These are phyloP conservation scores for Hymenoscyphus fructigenus DNA, from an alignment of 2,329 filamentous ascomycete genomes.

Conservation along the genomic window DNA sequence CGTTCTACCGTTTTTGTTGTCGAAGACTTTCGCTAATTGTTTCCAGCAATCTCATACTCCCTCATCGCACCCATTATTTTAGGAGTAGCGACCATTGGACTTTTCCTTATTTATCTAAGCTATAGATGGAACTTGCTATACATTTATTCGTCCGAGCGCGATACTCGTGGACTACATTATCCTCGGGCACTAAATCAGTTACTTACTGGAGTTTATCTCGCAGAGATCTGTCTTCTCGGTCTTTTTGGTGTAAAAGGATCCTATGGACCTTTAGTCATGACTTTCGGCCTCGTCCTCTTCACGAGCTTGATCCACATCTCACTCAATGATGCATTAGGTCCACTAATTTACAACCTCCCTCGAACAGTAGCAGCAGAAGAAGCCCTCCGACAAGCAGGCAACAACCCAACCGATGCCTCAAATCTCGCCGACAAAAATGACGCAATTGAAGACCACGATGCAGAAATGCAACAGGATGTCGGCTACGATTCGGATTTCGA, in stretches of 20 bases:
- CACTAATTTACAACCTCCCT: slow-evolving; percentile 34
- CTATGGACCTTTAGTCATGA: slow-evolving; percentile 55
- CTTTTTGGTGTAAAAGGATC: slow-evolving; percentile 57
- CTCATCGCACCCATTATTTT: slow-evolving; percentile 66
- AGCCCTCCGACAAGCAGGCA: slow-evolving; percentile 21
- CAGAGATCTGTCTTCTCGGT: slow-evolving; percentile 61
- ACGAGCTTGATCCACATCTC: slow-evolving; percentile 53
- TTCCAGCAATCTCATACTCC: slow-evolving; percentile 60
- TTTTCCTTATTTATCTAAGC: slow-evolving; percentile 62
- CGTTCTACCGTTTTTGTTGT: slow-evolving; percentile 28
- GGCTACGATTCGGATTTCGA: slow-evolving; percentile 37
- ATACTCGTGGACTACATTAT: slow-evolving; percentile 65
- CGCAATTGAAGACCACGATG: slow-evolving; percentile 31
- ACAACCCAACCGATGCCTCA: slow-evolving; percentile 18
- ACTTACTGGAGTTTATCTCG: slow-evolving; percentile 62
- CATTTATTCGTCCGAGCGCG: slow-evolving; percentile 59
- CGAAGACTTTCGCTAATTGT: slow-evolving; percentile 12
- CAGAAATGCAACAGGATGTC: slow-evolving; percentile 18
- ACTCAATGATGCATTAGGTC: slow-evolving; percentile 31
- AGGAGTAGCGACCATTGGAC: slow-evolving; percentile 60
- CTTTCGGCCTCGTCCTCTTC: slow-evolving; percentile 56
- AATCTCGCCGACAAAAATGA: slow-evolving; percentile 25
- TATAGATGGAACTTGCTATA: slow-evolving; percentile 67
- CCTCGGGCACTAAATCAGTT: slow-evolving; percentile 62
- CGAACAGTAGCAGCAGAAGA: slow-evolving; percentile 34